phyloP scores from a whole-genome alignment of 129 eudicot species.

The Tagetes erecta region DNA sequence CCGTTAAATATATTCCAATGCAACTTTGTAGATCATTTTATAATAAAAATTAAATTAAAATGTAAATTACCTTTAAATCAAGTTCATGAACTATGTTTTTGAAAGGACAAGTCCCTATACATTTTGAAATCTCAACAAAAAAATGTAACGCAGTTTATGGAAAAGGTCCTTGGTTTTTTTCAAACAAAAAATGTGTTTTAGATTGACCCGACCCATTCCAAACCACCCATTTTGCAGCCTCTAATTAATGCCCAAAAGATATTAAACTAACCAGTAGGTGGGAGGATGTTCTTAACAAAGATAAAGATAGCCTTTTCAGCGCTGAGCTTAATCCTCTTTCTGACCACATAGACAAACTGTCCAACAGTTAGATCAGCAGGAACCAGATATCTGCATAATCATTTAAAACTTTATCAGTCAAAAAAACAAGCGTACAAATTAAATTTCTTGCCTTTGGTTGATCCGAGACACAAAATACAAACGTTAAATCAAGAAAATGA shows the following conservation, averaged over 20 bases:
- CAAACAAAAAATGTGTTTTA: neutral
- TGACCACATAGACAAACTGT: slow-evolving; percentile 93
- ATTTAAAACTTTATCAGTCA: slow-evolving; percentile 1
- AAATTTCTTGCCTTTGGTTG: neutral
- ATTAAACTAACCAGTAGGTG: slow-evolving; percentile 75
- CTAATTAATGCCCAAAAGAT: neutral
- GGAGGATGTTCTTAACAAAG: slow-evolving; percentile 87
- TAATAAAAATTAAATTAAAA: neutral
- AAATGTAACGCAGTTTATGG: no score
- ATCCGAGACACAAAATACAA: neutral
- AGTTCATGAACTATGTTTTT: neutral
- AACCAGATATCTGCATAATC: slow-evolving; percentile 71
- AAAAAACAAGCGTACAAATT: neutral
- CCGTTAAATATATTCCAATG: neutral
- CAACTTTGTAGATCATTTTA: neutral
- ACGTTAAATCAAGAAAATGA: neutral
- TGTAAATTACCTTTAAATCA: neutral
- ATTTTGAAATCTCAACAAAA: neutral
- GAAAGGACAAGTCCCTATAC: neutral
- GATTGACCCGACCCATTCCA: neutral
- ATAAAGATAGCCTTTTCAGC: slow-evolving; percentile 97
- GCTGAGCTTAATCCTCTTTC: slow-evolving; percentile 94
- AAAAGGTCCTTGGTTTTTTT: neutral
- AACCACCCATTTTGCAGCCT: neutral
- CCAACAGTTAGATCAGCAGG: slow-evolving; percentile 98